A percentile compares a stretch with the other conserved stretches of the same genome.
Evolutionary conservation across 345 rosid species (phyloP).

Genomic region (Luvunga scandens): DNA sequence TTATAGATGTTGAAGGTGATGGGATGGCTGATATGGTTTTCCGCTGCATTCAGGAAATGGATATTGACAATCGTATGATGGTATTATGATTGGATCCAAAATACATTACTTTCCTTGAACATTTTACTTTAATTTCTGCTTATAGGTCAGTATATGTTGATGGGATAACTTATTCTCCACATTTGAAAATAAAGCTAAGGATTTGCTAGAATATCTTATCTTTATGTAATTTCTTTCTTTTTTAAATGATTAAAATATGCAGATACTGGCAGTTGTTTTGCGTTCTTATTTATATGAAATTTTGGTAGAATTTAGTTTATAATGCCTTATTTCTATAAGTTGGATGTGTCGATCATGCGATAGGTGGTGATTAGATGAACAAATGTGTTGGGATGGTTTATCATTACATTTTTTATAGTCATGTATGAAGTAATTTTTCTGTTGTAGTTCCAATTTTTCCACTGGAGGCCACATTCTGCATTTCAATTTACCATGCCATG

Average conservation of each 20-base stretch:
- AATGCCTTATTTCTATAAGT: background rate
- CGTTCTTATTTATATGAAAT: background rate
- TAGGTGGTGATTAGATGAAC: background rate
- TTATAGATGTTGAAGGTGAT: constrained; percentile 98
- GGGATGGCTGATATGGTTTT: constrained; percentile 99
- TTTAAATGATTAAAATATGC: background rate
- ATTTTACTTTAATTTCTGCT: background rate
- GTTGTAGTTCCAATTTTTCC: background rate
- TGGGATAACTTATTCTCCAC: background rate
- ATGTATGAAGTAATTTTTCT: background rate
- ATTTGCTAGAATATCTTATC: background rate
- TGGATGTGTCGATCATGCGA: background rate
- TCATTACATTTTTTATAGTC: background rate
- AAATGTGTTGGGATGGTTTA: background rate
- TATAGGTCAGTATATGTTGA: background rate
- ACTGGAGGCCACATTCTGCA: background rate
- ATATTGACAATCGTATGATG: constrained; percentile 96
- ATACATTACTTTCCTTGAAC: background rate
- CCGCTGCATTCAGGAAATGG: constrained; percentile 99
- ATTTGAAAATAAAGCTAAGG: background rate
- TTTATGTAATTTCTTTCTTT: background rate
- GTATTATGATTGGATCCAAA: constrained; percentile 33
- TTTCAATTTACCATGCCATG: background rate
- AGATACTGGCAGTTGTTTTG: background rate
- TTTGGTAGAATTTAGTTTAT: background rate